A percentile compares a stretch with the other conserved stretches of the same genome.
phyloP scores from a whole-genome alignment of 1,284 basidiomycete species.

The Fomitopsis betulina region DNA sequence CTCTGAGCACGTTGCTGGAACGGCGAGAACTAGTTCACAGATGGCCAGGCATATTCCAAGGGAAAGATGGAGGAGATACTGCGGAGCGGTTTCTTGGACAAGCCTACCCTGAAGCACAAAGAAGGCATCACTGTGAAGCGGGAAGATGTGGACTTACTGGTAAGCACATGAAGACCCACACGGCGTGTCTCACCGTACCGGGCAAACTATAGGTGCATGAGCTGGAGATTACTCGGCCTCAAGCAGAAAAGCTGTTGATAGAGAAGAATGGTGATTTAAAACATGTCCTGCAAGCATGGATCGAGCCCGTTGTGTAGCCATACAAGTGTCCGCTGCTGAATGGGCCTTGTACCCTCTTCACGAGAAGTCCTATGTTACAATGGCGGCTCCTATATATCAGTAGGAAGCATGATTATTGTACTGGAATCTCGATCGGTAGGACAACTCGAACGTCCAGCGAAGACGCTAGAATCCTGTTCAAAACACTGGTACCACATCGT shows the following conservation, averaged over 20 bases:
- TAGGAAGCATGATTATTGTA: no score
- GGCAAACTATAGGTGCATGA: conserved; percentile 45
- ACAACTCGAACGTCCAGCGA: neutral
- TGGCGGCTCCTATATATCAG: no score
- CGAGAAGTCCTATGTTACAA: no score
- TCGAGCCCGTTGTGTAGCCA: conserved; percentile 7
- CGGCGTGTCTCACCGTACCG: neutral
- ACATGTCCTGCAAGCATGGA: conserved; percentile 27
- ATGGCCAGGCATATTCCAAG: conserved; percentile 65
- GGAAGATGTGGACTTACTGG: conserved; percentile 63
- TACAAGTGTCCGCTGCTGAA: no score
- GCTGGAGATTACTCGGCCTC: conserved; percentile 54
- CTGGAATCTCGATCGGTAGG: neutral
- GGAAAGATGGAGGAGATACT: conserved; percentile 61
- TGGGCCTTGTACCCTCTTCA: no score
- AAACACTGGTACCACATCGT: neutral
- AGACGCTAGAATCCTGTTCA: neutral
- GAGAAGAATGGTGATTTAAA: conserved; percentile 34
- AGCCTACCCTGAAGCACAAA: conserved; percentile 42
- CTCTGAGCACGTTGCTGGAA: neutral
- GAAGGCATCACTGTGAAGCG: conserved; percentile 37
- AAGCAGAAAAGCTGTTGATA: conserved; percentile 52
- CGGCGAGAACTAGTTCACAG: conserved; percentile 42
- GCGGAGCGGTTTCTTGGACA: conserved; percentile 53
- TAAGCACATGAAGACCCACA: neutral